A percentile compares a stretch with the other conserved stretches of the same genome.
Conservation (phyloP, 1,284 basidiomycete genomes). For the Porodaedalea pini region DNA sequence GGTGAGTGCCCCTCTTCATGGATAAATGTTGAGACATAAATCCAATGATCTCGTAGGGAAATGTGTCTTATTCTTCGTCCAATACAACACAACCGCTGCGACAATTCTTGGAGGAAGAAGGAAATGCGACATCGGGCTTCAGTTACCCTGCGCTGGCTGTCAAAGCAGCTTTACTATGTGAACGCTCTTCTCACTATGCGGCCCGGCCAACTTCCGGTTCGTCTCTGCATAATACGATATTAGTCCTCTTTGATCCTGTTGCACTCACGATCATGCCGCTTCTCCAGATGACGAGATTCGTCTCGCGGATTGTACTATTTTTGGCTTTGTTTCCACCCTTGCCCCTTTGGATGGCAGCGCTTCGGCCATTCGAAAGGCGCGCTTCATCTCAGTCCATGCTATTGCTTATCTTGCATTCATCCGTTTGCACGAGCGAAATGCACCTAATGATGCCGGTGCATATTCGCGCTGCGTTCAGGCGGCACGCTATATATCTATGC, state of each 20-base stretch:
- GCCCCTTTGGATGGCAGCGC: conserved; percentile 7
- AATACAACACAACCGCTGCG: background rate
- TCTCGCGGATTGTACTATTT: conserved; percentile 7
- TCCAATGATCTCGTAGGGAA: background rate
- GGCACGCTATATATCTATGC: conserved; percentile 16
- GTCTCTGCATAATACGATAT: background rate
- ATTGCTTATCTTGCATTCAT: conserved; percentile 15
- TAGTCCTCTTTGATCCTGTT: background rate
- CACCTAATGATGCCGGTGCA: conserved; percentile 9
- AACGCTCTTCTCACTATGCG: conserved; percentile 12
- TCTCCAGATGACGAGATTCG: conserved; percentile 14
- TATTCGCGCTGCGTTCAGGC: conserved; percentile 18
- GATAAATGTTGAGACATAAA: background rate
- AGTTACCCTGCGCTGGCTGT: conserved; percentile 10
- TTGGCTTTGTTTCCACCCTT: conserved; percentile 14
- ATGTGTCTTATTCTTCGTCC: background rate
- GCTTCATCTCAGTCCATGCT: conserved; percentile 12
- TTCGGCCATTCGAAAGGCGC: background rate
- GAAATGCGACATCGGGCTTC: conserved; percentile 15
- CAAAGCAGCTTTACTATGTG: conserved; percentile 11
- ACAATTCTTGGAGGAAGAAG: conserved; percentile 11
- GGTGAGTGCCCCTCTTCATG: background rate
- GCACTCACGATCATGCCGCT: no score
- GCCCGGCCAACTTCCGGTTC: conserved; percentile 9
- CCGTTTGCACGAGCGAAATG: conserved; percentile 12